Base-by-base conservation (phyloP, 2,329 filamentous ascomycete species). In the Talaromyces albobiverticillius region DNA sequence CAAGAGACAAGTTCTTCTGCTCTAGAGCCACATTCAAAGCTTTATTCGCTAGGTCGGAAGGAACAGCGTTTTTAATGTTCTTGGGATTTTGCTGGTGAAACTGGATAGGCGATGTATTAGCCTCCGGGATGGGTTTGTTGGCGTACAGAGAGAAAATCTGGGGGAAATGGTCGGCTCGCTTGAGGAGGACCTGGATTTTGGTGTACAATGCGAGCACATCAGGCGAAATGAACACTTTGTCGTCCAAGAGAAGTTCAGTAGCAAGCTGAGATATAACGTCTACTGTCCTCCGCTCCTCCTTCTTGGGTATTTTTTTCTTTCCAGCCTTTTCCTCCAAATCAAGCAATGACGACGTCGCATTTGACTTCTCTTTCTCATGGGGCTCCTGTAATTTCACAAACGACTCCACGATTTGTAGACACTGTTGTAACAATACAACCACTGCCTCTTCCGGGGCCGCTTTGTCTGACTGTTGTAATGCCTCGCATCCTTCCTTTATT, bases 21-120 rank as follows among this genome's bases (percentile, higher is more conserved):
- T 86, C 81, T 62, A 97, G 90, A 38, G 94, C 93, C 3, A 87
- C 82, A 56, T 88, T 82, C 45, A 99, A 79, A 1, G 93, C 93
- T 60, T 79, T 76, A 56, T 88, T 83, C 22, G 90, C 90, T 8
- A 90, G 77, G 3, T 79, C 75, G n/a, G 80, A 67, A 14, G 90
- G 84, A 25, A 97, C 82, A 10, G 91, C 90, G 64, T 85, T 86
- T 53, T 84, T 80, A 42, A 86, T 79, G 43, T 82, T 80, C 58
- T 87, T 85, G 14, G 90, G 87, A 40, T 88, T 89, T 40, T 82
- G 83, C 47, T 78, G 69, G 38, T 76, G 77, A 65, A 85, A 90
- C 58, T 74, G 73, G 50, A 89, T 75, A 8, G 81, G 80, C 14
- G 80, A 81, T 16, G 82, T 79, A 48, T 79, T 78, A 62, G 83